Base-by-base conservation (phyloP, 805 yeast species). In the Pichia insulana region DNA sequence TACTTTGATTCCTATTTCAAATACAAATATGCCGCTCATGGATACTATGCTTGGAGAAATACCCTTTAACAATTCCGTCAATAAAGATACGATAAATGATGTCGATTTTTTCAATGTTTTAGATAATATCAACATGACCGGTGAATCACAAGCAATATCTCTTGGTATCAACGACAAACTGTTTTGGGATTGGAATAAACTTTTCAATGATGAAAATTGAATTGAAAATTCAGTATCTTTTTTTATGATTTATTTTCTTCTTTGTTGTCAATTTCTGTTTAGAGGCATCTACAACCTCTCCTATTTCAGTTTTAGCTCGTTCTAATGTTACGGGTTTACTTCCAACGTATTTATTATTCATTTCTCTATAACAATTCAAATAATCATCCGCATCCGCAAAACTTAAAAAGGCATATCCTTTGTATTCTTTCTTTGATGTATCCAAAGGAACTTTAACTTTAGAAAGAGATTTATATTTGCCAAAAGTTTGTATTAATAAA, bases 301-400 rank as follows among this genome's bases (percentile, higher is more conserved):
- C 49, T 1, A 67, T 65, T 43, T 64, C 63, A 7, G 72, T 59
- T 46, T 69, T 76, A 0, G 90, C 89, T 45, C 78, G 65, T 56
- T 80, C 78, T 56, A 83, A 61, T 44, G 73, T 79, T 22, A 83
- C 76, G 0, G 92, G 92, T 52, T 80, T 80, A 51, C 69, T 74
- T 1, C 92, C 94, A 37, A 84, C 70, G 50, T 80, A 82, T 54
- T 81, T 80, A 20, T 86, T 85, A 55, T 83, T 80, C 78, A 82
- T 73, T 52, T 80, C 85, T 55, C 76, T 79, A 60, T 80, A 83
- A 3, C 89, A 87, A 40, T 65, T 62, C 42, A 83, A 64, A 51
- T 80, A 83, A 54, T 83, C 90, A 17, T 77, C 75, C 0, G 89
- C 61, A 46, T 70, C 71, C 3, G 63, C 65, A 57, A 84, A 83